phyloP scores from a whole-genome alignment of 495 filamentous ascomycete genomes.

The Tuber brumale region DNA sequence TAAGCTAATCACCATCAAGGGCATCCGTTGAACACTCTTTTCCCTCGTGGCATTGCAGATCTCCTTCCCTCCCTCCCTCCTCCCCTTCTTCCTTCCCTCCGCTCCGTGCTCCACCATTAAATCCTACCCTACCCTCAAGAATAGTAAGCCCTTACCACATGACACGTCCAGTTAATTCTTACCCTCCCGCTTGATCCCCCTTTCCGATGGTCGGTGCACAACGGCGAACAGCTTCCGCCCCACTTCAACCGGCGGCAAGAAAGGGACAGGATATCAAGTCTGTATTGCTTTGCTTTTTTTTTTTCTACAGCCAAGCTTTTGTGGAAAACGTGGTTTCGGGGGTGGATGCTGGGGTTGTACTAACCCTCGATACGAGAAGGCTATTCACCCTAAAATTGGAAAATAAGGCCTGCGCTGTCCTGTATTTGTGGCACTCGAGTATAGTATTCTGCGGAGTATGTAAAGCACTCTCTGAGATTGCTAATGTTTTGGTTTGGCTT shows the following conservation, averaged over 20 bases:
- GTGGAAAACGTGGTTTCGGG: not conserved
- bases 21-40: not conserved
- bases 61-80: not conserved
- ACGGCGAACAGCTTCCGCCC: not conserved
- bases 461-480: not conserved
- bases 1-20: not conserved
- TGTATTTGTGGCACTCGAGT: not conserved
- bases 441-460: not conserved
- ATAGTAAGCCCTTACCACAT: not conserved
- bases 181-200: not conserved
- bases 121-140: not conserved
- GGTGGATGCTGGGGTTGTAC: not conserved
- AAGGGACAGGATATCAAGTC: not conserved
- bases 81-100: not conserved
- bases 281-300: not conserved
- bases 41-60: constrained; percentile 5
- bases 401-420: not conserved
- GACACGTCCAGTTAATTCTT: not conserved
- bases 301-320: not conserved
- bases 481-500: not conserved
- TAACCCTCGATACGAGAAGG: not conserved
- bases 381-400: not conserved
- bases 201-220: constrained; percentile 2
- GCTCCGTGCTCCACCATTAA: not conserved
- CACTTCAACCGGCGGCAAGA: not conserved